Percentiles rank a stretch among this genome's conserved stretches.
These are phyloP conservation scores for Chytriomyces sp. DNA, from an alignment of 192 early-diverging fungal species.

Conservation along the genomic window DNA sequence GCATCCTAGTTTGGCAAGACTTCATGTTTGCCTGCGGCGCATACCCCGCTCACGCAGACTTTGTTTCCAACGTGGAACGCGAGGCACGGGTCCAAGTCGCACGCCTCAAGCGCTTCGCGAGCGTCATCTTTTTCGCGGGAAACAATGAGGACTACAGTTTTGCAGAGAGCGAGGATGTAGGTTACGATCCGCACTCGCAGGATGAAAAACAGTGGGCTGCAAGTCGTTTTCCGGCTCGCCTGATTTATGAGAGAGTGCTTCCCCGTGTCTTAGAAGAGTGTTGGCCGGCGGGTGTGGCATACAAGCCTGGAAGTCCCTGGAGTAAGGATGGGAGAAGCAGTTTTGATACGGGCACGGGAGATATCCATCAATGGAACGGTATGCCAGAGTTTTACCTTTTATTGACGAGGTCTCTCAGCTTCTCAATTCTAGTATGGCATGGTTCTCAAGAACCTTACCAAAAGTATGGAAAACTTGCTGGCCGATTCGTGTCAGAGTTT, in stretches of 20 bases:
- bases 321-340: slow-evolving; percentile 10
- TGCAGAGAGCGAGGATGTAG: slow-evolving; percentile 48
- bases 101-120: slow-evolving; percentile 51
- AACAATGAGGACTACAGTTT: slow-evolving; percentile 63
- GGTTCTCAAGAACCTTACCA: slow-evolving; percentile 42
- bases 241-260: slow-evolving; percentile 39
- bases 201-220: slow-evolving; percentile 30
- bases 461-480: slow-evolving; percentile 35
- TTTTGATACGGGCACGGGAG: slow-evolving; percentile 28
- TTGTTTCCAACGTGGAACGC: slow-evolving; percentile 43
- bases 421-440: slow-evolving; percentile 34
- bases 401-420: not conserved
- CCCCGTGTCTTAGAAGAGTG: slow-evolving; percentile 11
- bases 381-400: not conserved
- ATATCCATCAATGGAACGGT: slow-evolving; percentile 48
- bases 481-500: slow-evolving; percentile 45
- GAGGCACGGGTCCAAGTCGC: slow-evolving; percentile 47
- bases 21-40: slow-evolving; percentile 66
- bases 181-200: slow-evolving; percentile 35
- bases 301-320: slow-evolving; percentile 36
- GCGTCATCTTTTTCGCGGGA: slow-evolving; percentile 55
- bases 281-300: slow-evolving; percentile 1
- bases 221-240: slow-evolving; percentile 29
- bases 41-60: slow-evolving; percentile 49
- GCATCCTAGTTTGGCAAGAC: slow-evolving; percentile 66